Evolutionary conservation across 2,329 filamentous ascomycete genomes (phyloP), one percentile per base, ranked within the genome.

Genomic region (Aspergillaceae sp.): DNA sequence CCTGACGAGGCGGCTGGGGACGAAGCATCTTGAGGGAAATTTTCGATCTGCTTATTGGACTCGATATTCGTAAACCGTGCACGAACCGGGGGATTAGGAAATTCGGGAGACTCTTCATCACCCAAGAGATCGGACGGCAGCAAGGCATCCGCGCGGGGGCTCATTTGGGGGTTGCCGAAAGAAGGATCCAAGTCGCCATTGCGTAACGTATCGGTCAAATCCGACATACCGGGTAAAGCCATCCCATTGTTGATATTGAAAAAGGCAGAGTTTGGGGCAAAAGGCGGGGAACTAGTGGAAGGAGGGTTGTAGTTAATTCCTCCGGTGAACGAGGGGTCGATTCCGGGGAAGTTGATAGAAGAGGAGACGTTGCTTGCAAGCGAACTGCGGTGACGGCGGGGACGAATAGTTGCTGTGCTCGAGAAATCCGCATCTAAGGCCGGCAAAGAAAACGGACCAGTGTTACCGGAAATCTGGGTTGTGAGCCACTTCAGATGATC

Each of bases 211-310:
- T 65, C 62, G 2, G 69, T 55, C 27, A 67, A 65, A 38, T 71
- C 67, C 4, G 64, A 57, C 19, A 70, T 64, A 47, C 64, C 58
- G 4, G 71, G 65, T n/a, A 80, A 57, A 3, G 77, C 75, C 76
- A 80, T 82, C 48, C 79, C 79, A 52, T 82, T 82, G 42, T 75
- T 76, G 40, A 79, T 74, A 51, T 82, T 82, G 64, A 83, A 79
- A 52, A 80, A 81, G 0, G 77, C 71, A 4, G 75, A 65, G 19
- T 67, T 63, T 8, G 71, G 66, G 1, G 71, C 61, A 47, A 78
- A 78, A 0, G 74, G 71, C 5, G 78, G 76, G 3, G 78, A 77
- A 26, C 71, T 71, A 42, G 67, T 74, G 3, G 72, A 63, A 3
- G 73, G 66, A 46, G 67, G 70, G 51, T 73, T 74, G 59, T 76